Evolutionary conservation across 78 protist genomes (phyloP).

Genomic region (Diacronema lutheri): DNA sequence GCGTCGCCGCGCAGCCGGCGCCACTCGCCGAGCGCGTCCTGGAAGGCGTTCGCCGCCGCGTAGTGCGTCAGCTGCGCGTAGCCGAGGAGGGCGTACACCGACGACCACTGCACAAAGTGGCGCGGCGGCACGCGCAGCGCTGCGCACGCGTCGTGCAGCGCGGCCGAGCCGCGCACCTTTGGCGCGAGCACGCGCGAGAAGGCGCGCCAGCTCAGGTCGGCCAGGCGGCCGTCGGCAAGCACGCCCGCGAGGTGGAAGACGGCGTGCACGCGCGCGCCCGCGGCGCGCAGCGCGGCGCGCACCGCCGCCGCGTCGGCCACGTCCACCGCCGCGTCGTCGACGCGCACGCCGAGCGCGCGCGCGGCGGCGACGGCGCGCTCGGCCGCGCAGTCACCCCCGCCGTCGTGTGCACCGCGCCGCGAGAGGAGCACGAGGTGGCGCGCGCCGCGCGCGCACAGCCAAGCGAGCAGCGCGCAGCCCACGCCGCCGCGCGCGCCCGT

Average conservation of each 20-base stretch:
- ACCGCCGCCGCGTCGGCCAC: no score
- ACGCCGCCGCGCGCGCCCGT: no score
- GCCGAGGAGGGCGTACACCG: neutral
- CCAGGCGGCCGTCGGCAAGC: neutral
- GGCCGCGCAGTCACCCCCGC: no score
- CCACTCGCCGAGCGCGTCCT: neutral
- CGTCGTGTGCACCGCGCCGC: no score
- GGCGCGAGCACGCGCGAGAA: neutral
- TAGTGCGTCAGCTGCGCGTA: neutral
- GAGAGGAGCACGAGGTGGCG: no score
- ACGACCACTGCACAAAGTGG: neutral
- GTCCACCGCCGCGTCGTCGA: no score
- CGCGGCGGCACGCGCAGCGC: neutral
- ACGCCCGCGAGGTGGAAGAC: constrained; percentile 11
- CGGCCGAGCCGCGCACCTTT: neutral
- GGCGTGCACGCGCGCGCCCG: no score
- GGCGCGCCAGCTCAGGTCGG: neutral
- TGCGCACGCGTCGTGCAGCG: neutral
- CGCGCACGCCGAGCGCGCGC: no score
- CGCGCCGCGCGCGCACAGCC: no score
- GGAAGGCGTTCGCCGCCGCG: neutral
- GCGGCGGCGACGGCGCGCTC: no score
- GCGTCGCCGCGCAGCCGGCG: neutral
- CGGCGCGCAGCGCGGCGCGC: no score
- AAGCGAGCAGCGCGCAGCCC: no score